Conservation (phyloP, 2,329 filamentous ascomycete genomes). For the Alternaria gaisen region DNA sequence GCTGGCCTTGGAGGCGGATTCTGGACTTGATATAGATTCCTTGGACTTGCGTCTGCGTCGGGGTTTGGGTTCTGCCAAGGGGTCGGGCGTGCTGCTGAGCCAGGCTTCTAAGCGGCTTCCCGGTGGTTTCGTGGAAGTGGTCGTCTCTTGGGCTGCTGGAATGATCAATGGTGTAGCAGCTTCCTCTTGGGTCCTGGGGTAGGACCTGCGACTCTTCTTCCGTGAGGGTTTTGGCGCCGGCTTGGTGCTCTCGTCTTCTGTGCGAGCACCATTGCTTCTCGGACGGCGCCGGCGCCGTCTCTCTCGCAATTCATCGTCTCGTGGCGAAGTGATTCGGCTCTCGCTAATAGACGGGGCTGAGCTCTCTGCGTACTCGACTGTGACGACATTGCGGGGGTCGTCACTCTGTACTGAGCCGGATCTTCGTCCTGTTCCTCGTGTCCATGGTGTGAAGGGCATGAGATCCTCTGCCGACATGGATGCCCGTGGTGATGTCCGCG, state of each 20-base stretch:
- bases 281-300: slow-evolving; percentile 40
- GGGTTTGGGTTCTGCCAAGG: slow-evolving; percentile 60
- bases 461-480: slow-evolving; percentile 46
- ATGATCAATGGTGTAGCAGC: slow-evolving; percentile 27
- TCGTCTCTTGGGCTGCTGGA: slow-evolving; percentile 39
- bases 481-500: slow-evolving; percentile 41
- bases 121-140: slow-evolving; percentile 53
- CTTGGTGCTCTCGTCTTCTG: slow-evolving; percentile 35
- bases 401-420: slow-evolving; percentile 39
- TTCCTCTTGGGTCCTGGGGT: slow-evolving; percentile 36
- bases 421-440: slow-evolving; percentile 26
- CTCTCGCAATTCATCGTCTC: slow-evolving; percentile 39
- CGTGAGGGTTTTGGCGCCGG: slow-evolving; percentile 29
- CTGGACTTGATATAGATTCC: slow-evolving; percentile 41
- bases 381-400: slow-evolving; percentile 35
- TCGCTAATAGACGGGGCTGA: slow-evolving; percentile 22
- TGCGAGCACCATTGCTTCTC: slow-evolving; percentile 35
- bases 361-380: slow-evolving; percentile 41
- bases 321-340: slow-evolving; percentile 20
- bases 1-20: slow-evolving; percentile 34
- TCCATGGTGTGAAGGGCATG: slow-evolving; percentile 28
- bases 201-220: slow-evolving; percentile 37
- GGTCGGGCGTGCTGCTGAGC: slow-evolving; percentile 66
- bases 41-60: slow-evolving; percentile 44
- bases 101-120: slow-evolving; percentile 68